Conservation (phyloP, 2,329 filamentous ascomycete species). For the Colletotrichum musae region DNA sequence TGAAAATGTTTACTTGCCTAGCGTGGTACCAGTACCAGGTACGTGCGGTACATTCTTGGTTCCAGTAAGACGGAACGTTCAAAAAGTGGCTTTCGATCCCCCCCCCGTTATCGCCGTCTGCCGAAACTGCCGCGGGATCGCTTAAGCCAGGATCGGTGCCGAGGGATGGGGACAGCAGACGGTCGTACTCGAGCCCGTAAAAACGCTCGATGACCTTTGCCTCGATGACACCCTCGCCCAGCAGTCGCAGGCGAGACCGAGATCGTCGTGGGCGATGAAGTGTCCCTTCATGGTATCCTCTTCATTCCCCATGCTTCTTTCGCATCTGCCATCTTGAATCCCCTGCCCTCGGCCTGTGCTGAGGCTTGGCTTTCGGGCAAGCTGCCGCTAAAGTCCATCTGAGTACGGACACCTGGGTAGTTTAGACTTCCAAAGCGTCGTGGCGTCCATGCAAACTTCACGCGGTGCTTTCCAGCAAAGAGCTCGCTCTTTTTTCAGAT, state of each 20-base stretch:
- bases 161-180: constrained; percentile 13
- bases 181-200: not conserved
- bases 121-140: constrained; percentile 25
- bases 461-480: constrained; percentile 3
- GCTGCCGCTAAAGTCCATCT: not conserved
- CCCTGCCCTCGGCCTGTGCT: not conserved
- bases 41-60: constrained; percentile 15
- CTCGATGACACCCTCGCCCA: too few species aligned
- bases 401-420: too few species aligned
- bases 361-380: constrained; percentile 15
- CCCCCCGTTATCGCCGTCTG: constrained; percentile 1
- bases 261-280: not conserved
- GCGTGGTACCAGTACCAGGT: not conserved
- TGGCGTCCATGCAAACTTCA: constrained; percentile 19
- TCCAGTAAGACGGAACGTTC: constrained; percentile 19
- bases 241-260: too few species aligned
- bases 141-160: constrained; percentile 19
- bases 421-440: not conserved
- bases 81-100: not conserved
- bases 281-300: not conserved
- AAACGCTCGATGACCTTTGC: too few species aligned
- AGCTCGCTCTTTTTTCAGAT: not conserved
- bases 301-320: constrained; percentile 4
- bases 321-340: constrained; percentile 5
- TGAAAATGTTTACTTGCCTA: too few species aligned